Evolutionary conservation across 148 eudicot species (phyloP).

Genomic region (Mesembryanthemum crystallinum): DNA sequence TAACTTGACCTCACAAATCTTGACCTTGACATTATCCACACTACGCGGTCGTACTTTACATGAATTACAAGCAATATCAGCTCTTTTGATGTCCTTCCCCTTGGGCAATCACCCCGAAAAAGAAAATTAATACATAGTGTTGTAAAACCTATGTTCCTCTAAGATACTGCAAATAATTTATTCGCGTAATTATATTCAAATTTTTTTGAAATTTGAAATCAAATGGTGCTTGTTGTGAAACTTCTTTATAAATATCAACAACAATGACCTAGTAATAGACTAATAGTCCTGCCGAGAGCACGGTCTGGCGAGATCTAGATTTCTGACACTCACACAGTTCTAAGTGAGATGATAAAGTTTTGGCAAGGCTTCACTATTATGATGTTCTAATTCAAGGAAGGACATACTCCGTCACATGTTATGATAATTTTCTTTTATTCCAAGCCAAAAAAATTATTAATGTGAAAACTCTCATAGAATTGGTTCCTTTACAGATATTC

Average conservation of each 20-base stretch:
- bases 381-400: too few species aligned
- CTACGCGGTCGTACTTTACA: background rate
- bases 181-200: background rate
- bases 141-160: background rate
- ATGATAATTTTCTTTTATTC: background rate
- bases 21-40: background rate
- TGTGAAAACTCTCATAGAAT: background rate
- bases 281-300: too few species aligned
- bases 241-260: too few species aligned
- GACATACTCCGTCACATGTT: background rate
- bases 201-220: background rate
- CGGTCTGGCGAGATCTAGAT: background rate
- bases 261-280: too few species aligned
- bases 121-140: background rate
- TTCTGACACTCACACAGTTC: background rate
- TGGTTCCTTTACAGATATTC: background rate
- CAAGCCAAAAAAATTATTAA: background rate
- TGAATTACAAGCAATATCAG: background rate
- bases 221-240: too few species aligned
- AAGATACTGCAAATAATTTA: background rate
- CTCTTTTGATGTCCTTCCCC: background rate
- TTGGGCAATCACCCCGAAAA: background rate
- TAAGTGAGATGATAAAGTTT: background rate
- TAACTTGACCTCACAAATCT: background rate
- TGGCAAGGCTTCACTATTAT: slow-evolving; percentile 1